Base-by-base conservation (phyloP, 345 rosid species). In the Rubroshorea leprosula region DNA sequence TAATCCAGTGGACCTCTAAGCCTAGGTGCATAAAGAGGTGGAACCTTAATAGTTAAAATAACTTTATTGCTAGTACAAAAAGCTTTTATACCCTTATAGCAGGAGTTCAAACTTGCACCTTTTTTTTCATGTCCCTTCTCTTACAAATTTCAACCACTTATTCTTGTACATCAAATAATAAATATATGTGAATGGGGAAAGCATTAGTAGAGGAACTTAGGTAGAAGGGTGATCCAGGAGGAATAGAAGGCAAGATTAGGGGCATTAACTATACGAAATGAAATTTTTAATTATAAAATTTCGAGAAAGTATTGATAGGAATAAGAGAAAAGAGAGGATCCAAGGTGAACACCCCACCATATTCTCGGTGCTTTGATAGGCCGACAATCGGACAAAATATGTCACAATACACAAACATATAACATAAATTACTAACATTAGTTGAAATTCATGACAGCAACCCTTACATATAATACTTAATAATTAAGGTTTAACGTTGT, bases 301-400 rank as follows among this genome's bases (percentile, higher is more conserved):
- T 29, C 22, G 49, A 26, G 44, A 57, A 53, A 65, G 54, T 16
- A 4, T 8, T 53, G 27, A 54, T 21, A 11, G 51, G 26, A 16
- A 43, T 12, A 61, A 15, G 39, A 49, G 20, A 54, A 35, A 29
- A 18, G 38, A 49, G 20, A 20, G 27, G 27, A 11, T 1, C 8
- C 13, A 14, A 19, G 6, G 20, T 31, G 14, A 65, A 39, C 69
- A 64, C 35, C 16, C 22, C 1, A 46, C 72, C 75, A 65, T 79
- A 75, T 79, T 75, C 80, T 70, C 80, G 80, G 55, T 67, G 76
- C n/a, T 53, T 65, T 75, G 80, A 65, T 62, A 31, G 74, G 72
- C 78, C 60, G 76, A 79, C 78, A 70, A 46, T 60, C 51, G 57
- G 80, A 75, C 83, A 73, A 58, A 62, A 48, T 53, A 51, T 78